Base-by-base conservation (phyloP, 2,329 filamentous ascomycete species). In the Aspergillus hortae region DNA sequence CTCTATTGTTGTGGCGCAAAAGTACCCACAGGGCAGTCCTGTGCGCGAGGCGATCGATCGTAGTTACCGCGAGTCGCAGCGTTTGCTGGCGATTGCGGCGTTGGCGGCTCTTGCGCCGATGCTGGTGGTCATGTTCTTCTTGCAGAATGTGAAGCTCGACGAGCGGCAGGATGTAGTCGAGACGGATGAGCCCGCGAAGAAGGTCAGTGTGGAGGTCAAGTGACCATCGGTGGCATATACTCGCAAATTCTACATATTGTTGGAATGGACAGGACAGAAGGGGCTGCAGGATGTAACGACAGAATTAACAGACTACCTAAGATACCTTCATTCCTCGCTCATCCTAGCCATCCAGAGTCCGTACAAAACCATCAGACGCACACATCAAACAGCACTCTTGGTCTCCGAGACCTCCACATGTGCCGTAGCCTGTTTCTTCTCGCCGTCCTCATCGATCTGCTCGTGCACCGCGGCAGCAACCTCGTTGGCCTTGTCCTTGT, bases 401-500 rank as follows among this genome's bases (percentile, higher is more conserved):
- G 40, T 42, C 40, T 42, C 40, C 11, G 9, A 7, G 6, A 46
- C 23, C 32, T 46, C 44, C 17, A 46, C 32, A 46, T 46, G 44
- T n/a, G 44, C 44, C 11, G 44, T 36, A 25, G 80, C 14, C 27
- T 41, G 30, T 21, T 23, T 23, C 23, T 23, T 23, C 23, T 48
- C 40, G 25, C 21, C 36, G 6, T 43, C 44, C 3, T 57, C 50
- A 47, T 67, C 62, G 5, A 72, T 62, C 43, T 64, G 59, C 53
- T 72, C 70, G 55, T 71, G 66, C 12, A 71, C 71, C n/a, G 68
- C 71, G 11, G 62, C 60, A 19, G 67, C 62, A 3, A 69, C 66
- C 49, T 69, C 57, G 21, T 73, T 64, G 6, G 69, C 66, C 25
- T 70, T 61, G 1, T 61, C 61, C 41, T 67, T 64, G 51, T 69